Evolutionary conservation across 2,329 filamentous ascomycete species (phyloP), one percentile per base, ranked within the genome.

Genomic region (Zasmidium citrigriseum): DNA sequence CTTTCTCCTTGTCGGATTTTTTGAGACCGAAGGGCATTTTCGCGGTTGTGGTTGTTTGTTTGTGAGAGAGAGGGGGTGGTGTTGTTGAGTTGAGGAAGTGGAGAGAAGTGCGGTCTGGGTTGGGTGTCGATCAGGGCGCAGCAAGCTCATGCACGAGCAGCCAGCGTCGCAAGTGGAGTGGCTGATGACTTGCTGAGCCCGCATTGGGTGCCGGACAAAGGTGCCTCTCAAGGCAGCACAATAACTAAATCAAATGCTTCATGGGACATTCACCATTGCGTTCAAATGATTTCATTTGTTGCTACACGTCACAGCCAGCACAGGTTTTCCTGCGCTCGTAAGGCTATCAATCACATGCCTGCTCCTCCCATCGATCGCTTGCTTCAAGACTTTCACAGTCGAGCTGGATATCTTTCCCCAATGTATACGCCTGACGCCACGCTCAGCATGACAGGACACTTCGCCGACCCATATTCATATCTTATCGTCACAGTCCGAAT

Each of bases 401-500:
- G 57, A 60, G 55, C 60, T 46, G 54, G 46, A 49, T 49, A 47
- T 54, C 41, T 46, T 23, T n/a, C 53, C 16, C 16, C 5, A 18
- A 23, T 12, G 18, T 46, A 23, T 22, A 50, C 58, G 25, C 48
- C 54, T 47, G 48, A 58, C 53, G 46, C 59, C 59, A 56, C 56
- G 59, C 59, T 59, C 56, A 57, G 56, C 52, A 53, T 54, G 54
- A 54, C 48, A 44, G 29, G 53, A 49, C 45, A 44, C n/a, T 38
- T 16, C 38, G n/a, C 34, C 45, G 18, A 34, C 50, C 45, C 21
- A 27, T n/a, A 46, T 23, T 27, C 14, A 55, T 46, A 18, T 38
- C 27, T 5, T 45, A 21, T 29, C 55, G 55, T 60, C 54, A 68
- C 47, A 54, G 63, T 7, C 64, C 72, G 76, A 98, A 98, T 57